Base-by-base conservation (phyloP, 306 rosid species). In the Benincasa hispida region DNA sequence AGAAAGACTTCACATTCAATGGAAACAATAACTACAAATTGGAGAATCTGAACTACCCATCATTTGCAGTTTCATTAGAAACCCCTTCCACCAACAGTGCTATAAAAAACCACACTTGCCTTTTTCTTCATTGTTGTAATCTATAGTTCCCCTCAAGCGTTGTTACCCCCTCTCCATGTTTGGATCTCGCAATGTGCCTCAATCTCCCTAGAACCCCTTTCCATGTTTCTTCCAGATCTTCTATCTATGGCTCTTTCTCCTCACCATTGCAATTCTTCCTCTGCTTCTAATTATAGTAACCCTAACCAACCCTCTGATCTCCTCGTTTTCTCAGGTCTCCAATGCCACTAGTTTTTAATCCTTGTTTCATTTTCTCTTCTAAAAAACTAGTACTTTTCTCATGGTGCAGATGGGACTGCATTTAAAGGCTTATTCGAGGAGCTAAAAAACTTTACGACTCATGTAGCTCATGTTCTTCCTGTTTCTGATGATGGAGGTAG, bases 401-500 rank as follows among this genome's bases (percentile, higher is more conserved):
- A 5, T 51, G 18, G 51, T 50, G 79, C 39, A 87, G 96, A 96
- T 8, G 98, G 98, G 2, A 93, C 96, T 11, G 98, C 98, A 27
- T 91, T 93, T 81, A 93, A 93, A 83, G 94, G 98, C 79, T 89
- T 93, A 48, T 90, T 87, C 19, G 94, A 91, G 75, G 97, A 91
- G 58, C 98, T 93, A 15, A 87, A 87, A 85, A 86, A 45, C 55
- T 88, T 86, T 73, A 90, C 97, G 35, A 90, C 92, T 0, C 90
- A 97, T 10, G 97, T 91, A 21, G 96, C 98, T 24, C 98, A 93
- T 42, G 97, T 93, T 76, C 98, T 93, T 53, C 98, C 98, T 12
- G 98, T 93, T 80, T 91, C 97, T 15, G 98, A 93, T 48, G 97
- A 91, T 12, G 98, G 98, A 41, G 98, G 98, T 42, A 93, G 98